These are phyloP conservation scores for Teunomyces funiuensis DNA, from an alignment of 805 yeast genomes.

Conservation along the genomic window DNA sequence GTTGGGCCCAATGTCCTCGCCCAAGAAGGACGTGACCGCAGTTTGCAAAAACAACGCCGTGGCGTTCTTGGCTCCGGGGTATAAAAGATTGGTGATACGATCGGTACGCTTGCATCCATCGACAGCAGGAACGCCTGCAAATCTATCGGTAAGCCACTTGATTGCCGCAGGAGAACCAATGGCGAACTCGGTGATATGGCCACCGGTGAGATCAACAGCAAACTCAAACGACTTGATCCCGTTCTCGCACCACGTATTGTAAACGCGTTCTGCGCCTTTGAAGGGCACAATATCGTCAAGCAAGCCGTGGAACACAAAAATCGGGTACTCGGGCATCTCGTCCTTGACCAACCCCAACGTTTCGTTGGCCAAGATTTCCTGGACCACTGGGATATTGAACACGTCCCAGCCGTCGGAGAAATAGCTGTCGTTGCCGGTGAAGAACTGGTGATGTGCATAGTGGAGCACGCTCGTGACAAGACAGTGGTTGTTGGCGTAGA, in stretches of 20 bases:
- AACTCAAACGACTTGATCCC: slow-evolving; percentile 13
- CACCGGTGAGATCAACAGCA: slow-evolving; percentile 8
- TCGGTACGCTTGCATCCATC: slow-evolving; percentile 31
- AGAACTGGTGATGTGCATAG: slow-evolving; percentile 10
- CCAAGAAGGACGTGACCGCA: not conserved
- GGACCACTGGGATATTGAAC: slow-evolving; percentile 14
- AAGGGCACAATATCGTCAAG: slow-evolving; percentile 13
- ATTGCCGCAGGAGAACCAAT: slow-evolving; percentile 17
- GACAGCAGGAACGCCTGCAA: slow-evolving; percentile 14
- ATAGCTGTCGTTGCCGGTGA: slow-evolving; percentile 13
- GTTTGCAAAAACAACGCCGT: not conserved
- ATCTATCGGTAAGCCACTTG: slow-evolving; percentile 17
- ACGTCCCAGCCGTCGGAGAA: slow-evolving; percentile 18
- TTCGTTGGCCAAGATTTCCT: slow-evolving; percentile 17
- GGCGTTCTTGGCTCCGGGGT: slow-evolving; percentile 30
- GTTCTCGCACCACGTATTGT: slow-evolving; percentile 12
- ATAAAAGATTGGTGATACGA: slow-evolving; percentile 47
- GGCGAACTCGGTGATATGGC: slow-evolving; percentile 16
- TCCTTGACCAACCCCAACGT: slow-evolving; percentile 19
- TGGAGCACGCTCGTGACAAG: slow-evolving; percentile 7
- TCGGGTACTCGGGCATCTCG: slow-evolving; percentile 10
- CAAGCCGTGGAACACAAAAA: slow-evolving; percentile 12
- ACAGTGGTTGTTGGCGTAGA: not conserved
- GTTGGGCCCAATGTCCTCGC: slow-evolving; percentile 4
- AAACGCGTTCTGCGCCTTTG: slow-evolving; percentile 6